Base-by-base conservation (phyloP, 345 rosid species). In the Litchi chinensis region DNA sequence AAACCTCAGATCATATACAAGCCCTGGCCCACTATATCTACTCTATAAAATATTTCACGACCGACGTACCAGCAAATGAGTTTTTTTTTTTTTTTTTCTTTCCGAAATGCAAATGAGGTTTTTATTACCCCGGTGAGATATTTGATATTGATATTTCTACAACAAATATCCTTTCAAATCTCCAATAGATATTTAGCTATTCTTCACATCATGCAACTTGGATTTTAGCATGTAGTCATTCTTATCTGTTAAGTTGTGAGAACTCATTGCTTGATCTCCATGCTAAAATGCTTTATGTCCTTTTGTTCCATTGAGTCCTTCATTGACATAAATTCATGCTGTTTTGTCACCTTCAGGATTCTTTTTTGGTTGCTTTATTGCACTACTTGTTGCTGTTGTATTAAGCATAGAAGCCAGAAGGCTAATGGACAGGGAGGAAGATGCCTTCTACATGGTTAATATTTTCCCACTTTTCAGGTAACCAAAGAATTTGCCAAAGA, bases 391-490 rank as follows among this genome's bases (percentile, higher is more conserved):
- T 74, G 93, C 91, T 37, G 82, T 92, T 75, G 82, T 85, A 71
- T 83, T 86, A 84, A 89, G 83, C 79, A 84, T 92, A 77, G 86
- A 86, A 79, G 80, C 84, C 57, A 82, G 73, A 78, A 88, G 90
- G 54, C 74, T 87, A 40, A 82, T 86, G 87, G 87, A 83, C 26
- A 84, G 82, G 82, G 70, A 71, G 73, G 88, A 83, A 21, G 91
- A 91, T 66, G 74, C 82, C 73, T 79, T 73, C 39, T 90, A 89
- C 88, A 83, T 89, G 88, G 89, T 85, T 70, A 91, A 91, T 79
- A 82, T 91, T 78, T 87, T 91, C 83, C 95, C 94, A 3, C 92
- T 91, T 75, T 91, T 91, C 88, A 91, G 96, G 96, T 71, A 86
- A 83, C 10, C 65, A 68, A 60, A 62, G 32, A 72, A 74, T 64